phyloP scores from a whole-genome alignment of 208 protist species.

The Crithidia brevicula region DNA sequence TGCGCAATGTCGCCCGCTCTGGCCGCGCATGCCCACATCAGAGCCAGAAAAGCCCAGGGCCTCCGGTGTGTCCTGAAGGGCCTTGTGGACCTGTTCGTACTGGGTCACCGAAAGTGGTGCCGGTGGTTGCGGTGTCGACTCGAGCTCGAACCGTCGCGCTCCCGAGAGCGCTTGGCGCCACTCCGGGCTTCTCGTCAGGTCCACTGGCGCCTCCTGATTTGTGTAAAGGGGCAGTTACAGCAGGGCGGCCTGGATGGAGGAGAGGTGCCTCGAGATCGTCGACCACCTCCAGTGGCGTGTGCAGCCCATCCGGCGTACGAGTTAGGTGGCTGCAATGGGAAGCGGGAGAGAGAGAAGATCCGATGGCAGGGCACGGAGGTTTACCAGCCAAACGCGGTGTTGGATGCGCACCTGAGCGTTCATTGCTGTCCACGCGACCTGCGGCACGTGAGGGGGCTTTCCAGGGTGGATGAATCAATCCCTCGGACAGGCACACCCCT shows the following conservation, averaged over 20 bases:
- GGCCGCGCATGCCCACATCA: neutral
- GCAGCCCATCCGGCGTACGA: neutral
- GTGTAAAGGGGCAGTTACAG: slow-evolving; percentile 1
- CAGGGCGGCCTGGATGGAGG: slow-evolving; percentile 1
- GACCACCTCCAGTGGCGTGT: slow-evolving; percentile 1
- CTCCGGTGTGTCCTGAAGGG: neutral
- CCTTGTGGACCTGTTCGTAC: neutral
- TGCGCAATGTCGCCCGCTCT: neutral
- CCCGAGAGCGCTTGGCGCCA: neutral
- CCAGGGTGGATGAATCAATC: slow-evolving; percentile 8
- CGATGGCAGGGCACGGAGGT: neutral
- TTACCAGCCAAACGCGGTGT: neutral
- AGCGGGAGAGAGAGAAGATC: neutral
- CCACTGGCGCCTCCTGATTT: neutral
- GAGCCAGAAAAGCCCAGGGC: neutral
- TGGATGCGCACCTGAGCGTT: neutral
- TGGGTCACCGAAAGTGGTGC: neutral
- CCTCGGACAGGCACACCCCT: slow-evolving; percentile 3
- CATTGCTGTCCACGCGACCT: neutral
- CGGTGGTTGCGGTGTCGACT: neutral
- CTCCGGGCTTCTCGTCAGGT: neutral
- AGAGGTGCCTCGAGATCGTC: neutral
- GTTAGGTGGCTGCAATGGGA: neutral
- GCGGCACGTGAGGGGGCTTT: slow-evolving; percentile 2
- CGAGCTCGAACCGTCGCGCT: neutral